Conservation (phyloP, 768 basidiomycete genomes). For the Artomyces pyxidatus region DNA sequence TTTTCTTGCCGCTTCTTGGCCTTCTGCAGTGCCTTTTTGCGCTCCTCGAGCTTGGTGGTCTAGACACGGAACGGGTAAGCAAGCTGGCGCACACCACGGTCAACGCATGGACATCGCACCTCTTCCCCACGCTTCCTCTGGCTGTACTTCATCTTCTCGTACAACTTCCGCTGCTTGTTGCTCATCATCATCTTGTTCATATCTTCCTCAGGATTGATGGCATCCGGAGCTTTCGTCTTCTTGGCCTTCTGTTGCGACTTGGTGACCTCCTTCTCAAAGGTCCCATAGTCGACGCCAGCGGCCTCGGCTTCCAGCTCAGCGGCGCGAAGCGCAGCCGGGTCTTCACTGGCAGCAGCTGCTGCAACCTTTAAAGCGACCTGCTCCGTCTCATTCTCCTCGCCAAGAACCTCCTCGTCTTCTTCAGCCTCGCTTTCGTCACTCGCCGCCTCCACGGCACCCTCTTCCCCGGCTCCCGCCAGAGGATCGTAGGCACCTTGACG, state of each 20-base stretch:
- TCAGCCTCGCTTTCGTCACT: conserved; percentile 26
- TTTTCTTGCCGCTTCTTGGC: conserved; percentile 37
- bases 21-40: conserved; percentile 47
- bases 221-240: conserved; percentile 25
- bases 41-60: conserved; percentile 55
- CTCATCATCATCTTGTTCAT: conserved; percentile 99
- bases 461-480: conserved; percentile 29
- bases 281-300: conserved; percentile 70
- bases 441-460: conserved; percentile 24
- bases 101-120: conserved; percentile 40
- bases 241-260: conserved; percentile 42
- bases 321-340: conserved; percentile 65
- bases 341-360: conserved; percentile 36
- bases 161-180: conserved; percentile 88
- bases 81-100: not conserved
- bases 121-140: conserved; percentile 69
- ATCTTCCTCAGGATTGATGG: conserved; percentile 48
- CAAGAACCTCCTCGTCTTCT: conserved; percentile 26
- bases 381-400: conserved; percentile 20
- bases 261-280: conserved; percentile 70
- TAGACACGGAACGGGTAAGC: conserved; percentile 24
- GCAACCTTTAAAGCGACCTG: conserved; percentile 26
- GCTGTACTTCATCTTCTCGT: conserved; percentile 88
- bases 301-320: conserved; percentile 92
- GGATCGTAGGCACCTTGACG: conserved; percentile 72